Evolutionary conservation across 805 yeast species (phyloP), one percentile per base, ranked within the genome.

Genomic region (Metschnikowia rubicola): DNA sequence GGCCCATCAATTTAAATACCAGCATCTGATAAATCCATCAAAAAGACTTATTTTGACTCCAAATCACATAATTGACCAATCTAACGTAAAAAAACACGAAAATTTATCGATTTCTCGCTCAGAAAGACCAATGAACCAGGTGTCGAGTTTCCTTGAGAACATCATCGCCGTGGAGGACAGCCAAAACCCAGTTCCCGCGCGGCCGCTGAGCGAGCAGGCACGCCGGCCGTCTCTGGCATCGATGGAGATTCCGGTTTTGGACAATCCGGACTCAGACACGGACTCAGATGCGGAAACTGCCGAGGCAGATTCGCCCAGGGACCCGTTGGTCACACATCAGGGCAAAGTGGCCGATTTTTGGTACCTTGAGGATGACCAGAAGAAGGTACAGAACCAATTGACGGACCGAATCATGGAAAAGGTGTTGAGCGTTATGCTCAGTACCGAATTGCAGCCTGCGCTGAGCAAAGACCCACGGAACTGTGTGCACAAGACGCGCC

Each of bases 351-450:
- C 63, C 9, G 54, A 57, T 15, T 59, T 59, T 49, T 64, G 68
- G 68, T 54, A 56, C 47, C 50, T 55, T 35, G 59, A 55, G 37
- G 53, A 56, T 40, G 61, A 57, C 46, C 52, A 57, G 21, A 54
- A 53, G 19, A 61, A 60, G 34, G 56, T 48, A n/a, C 51, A 59
- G 46, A 61, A 54, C 43, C 57, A 46, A 30, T 46, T 86, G 59
- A 74, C 87, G 0, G 96, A 88, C 55, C 83, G 83, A 46, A 64
- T 88, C 45, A 77, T 88, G 54, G 96, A 89, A 57, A 78, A 82
- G 58, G 68, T 88, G 41, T 66, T 88, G 8, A 71, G 81, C 19
- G 80, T 87, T 83, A 85, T 90, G 1, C 69, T 88, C 12, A 71
- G 80, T 3, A 76, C 77, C 15, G 64, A 73, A 17, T 73, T 73